A percentile compares a stretch with the other conserved stretches of the same genome.
These are phyloP conservation scores for Lasiodiplodia citricola DNA, from an alignment of 2,329 filamentous ascomycete species.

Conservation along the genomic window DNA sequence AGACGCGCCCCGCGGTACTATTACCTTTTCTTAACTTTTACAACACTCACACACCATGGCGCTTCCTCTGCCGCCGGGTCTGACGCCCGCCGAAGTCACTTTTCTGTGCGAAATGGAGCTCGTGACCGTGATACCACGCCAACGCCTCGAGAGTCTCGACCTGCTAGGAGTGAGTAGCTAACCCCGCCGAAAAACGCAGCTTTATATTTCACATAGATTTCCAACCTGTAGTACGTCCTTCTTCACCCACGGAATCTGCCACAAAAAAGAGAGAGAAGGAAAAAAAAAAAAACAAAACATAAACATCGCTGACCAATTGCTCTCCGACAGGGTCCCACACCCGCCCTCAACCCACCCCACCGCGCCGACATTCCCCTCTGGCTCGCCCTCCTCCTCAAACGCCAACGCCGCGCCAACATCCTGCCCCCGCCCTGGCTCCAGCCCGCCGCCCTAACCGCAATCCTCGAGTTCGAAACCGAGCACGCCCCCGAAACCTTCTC, in stretches of 20 bases:
- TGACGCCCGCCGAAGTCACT: slow-evolving; percentile 85
- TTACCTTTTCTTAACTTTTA: not conserved
- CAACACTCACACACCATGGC: slow-evolving; percentile 54
- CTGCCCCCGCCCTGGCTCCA: slow-evolving; percentile 88
- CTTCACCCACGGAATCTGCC: not conserved
- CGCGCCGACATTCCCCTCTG: slow-evolving; percentile 83
- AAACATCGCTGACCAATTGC: slow-evolving; percentile 26
- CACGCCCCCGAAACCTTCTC: slow-evolving; percentile 75
- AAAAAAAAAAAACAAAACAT: slow-evolving; percentile 31
- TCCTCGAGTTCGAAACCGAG: slow-evolving; percentile 82
- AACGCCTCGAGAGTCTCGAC: slow-evolving; percentile 83
- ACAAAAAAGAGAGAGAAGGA: too few relatives aligned
- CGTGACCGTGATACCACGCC: slow-evolving; percentile 89
- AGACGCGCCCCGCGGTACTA: not conserved
- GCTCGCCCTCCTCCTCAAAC: slow-evolving; percentile 93
- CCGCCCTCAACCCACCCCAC: slow-evolving; percentile 78
- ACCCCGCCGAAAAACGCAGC: slow-evolving; percentile 30
- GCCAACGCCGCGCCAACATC: slow-evolving; percentile 92
- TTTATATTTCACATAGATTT: not conserved
- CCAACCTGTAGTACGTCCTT: slow-evolving; percentile 25
- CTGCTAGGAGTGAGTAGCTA: slow-evolving; percentile 76
- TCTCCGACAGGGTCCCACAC: slow-evolving; percentile 72
- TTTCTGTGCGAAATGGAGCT: slow-evolving; percentile 98
- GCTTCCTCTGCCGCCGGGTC: slow-evolving; percentile 65
- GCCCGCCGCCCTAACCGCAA: slow-evolving; percentile 72